Evolutionary conservation across 2,329 filamentous ascomycete species (phyloP).

Genomic region (Calonectria naviculata): DNA sequence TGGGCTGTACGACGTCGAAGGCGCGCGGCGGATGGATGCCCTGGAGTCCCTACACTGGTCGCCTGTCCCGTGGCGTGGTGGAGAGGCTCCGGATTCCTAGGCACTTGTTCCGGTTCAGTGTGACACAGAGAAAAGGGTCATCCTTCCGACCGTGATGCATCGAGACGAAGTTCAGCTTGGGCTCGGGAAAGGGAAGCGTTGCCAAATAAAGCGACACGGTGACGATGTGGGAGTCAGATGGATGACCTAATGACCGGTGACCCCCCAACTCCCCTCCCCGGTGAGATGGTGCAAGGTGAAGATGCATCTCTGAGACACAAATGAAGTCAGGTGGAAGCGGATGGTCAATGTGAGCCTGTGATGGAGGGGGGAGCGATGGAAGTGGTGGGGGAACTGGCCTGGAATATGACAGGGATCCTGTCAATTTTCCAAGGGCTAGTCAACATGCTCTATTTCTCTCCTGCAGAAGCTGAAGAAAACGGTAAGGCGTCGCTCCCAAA

Average conservation of each 20-base stretch:
- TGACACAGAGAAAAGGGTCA: constrained; percentile 2
- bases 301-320: constrained; percentile 7
- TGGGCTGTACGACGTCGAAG: constrained; percentile 6
- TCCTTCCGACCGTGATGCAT: neutral
- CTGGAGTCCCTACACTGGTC: neutral
- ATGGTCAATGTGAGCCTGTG: neutral
- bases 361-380: neutral
- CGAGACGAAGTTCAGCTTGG: neutral
- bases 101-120: neutral
- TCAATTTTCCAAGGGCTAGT: neutral
- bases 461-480: constrained; percentile 5
- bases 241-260: neutral
- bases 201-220: neutral
- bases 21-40: neutral
- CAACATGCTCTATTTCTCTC: neutral
- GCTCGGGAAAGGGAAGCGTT: neutral
- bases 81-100: neutral
- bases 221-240: neutral
- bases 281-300: constrained; percentile 7
- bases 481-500: neutral
- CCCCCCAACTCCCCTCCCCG: neutral
- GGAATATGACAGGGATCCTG: neutral
- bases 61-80: constrained; percentile 2
- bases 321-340: constrained; percentile 10
- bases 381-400: constrained; percentile 5